A percentile compares a stretch with the other conserved stretches of the same genome.
Conservation (phyloP, 495 filamentous ascomycete species). For the Tuber brumale region DNA sequence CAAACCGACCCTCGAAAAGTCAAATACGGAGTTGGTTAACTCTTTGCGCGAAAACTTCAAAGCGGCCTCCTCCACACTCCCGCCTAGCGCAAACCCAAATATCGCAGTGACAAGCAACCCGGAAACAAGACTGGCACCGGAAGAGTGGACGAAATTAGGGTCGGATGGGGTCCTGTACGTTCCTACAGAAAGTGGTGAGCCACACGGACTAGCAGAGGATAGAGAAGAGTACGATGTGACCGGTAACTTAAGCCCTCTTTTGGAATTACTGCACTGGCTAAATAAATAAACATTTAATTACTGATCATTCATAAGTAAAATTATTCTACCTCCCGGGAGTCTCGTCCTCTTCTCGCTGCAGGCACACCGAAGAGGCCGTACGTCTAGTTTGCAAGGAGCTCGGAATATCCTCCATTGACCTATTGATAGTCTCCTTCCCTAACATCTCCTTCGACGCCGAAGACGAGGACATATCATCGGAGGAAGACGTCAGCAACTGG, state of each 20-base stretch:
- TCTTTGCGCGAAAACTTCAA: slow-evolving; percentile 36
- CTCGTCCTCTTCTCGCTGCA: slow-evolving; percentile 22
- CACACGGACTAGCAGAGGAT: slow-evolving; percentile 29
- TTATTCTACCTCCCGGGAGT: slow-evolving; percentile 39
- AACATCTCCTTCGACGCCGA: slow-evolving; percentile 90
- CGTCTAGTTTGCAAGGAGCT: slow-evolving; percentile 64
- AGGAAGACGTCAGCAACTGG: slow-evolving; percentile 56
- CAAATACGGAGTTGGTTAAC: slow-evolving; percentile 38
- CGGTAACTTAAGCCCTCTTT: slow-evolving; percentile 11
- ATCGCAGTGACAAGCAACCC: neutral
- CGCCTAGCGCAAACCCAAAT: slow-evolving; percentile 7
- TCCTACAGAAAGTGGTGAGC: slow-evolving; percentile 9
- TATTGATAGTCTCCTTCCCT: slow-evolving; percentile 88
- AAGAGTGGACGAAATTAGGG: slow-evolving; percentile 26
- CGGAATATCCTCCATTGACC: slow-evolving; percentile 65
- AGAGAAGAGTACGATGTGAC: slow-evolving; percentile 39
- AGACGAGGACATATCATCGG: slow-evolving; percentile 58
- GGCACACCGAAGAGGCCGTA: slow-evolving; percentile 48
- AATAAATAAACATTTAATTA: neutral
- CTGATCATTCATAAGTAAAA: slow-evolving; percentile 26
- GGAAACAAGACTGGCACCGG: neutral
- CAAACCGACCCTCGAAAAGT: slow-evolving; percentile 32
- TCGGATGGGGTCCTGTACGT: slow-evolving; percentile 23
- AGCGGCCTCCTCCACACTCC: slow-evolving; percentile 12
- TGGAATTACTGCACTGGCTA: neutral